Percentiles rank a stretch among this genome's conserved stretches.
phyloP scores from a whole-genome alignment of 345 rosid genomes.

The Syzygium oleosum region DNA sequence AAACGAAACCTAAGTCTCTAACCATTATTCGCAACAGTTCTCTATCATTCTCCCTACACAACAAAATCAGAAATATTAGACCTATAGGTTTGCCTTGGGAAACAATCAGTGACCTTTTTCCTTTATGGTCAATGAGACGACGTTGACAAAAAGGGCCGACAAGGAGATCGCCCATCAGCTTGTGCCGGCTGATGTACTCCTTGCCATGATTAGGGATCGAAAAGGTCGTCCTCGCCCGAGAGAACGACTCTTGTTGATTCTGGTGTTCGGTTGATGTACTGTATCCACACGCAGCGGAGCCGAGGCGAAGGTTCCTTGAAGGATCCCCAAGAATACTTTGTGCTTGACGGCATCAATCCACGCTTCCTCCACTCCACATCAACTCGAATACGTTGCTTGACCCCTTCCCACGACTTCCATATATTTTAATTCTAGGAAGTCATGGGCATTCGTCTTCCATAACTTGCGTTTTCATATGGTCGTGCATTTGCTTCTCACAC shows the following conservation, averaged over 20 bases:
- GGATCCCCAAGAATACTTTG: background rate
- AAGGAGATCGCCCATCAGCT: background rate
- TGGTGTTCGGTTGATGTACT: background rate
- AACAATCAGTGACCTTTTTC: background rate
- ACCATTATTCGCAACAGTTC: background rate
- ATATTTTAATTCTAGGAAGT: background rate
- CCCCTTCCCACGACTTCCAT: background rate
- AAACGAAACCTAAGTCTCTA: background rate
- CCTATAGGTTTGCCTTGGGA: background rate
- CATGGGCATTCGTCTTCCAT: rapidly evolving
- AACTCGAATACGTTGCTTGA: background rate
- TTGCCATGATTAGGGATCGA: background rate
- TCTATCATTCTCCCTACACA: background rate
- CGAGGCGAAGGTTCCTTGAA: background rate
- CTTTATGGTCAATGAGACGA: background rate
- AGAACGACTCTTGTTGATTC: background rate
- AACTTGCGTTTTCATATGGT: background rate
- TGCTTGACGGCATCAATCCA: background rate
- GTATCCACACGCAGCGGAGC: background rate
- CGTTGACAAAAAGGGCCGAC: background rate
- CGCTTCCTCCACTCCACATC: background rate
- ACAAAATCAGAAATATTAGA: background rate
- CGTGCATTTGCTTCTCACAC: background rate
- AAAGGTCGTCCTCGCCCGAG: background rate
- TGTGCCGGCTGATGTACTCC: background rate